Conservation (phyloP, 2,329 filamentous ascomycete species). For the Fusarium veterinarium region DNA sequence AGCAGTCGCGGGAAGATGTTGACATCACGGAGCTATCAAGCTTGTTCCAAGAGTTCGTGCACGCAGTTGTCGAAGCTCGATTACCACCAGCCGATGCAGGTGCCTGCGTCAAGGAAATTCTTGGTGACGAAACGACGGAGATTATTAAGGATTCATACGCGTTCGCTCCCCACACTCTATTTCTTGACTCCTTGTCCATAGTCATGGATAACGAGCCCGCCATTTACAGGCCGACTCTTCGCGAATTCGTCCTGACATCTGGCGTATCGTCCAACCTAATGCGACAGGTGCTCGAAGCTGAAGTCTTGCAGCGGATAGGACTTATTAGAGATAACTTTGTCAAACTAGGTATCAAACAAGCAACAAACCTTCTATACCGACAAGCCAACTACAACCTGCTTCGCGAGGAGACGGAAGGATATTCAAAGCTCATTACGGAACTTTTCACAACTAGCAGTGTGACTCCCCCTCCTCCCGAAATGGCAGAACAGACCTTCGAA, state of each 20-base stretch:
- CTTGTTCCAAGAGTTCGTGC: slow-evolving; percentile 87
- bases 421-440: slow-evolving; percentile 95
- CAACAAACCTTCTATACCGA: slow-evolving; percentile 92
- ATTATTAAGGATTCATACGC: slow-evolving; percentile 61
- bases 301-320: slow-evolving; percentile 78
- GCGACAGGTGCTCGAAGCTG: slow-evolving; percentile 84
- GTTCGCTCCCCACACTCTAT: slow-evolving; percentile 75
- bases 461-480: slow-evolving; percentile 77
- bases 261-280: slow-evolving; percentile 77
- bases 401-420: slow-evolving; percentile 95
- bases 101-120: slow-evolving; percentile 76
- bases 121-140: slow-evolving; percentile 66
- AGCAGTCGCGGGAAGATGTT: slow-evolving; percentile 72
- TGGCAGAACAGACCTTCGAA: slow-evolving; percentile 88
- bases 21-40: slow-evolving; percentile 76
- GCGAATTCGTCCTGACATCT: slow-evolving; percentile 77
- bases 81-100: slow-evolving; percentile 78
- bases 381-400: slow-evolving; percentile 97
- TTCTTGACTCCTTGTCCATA: slow-evolving; percentile 86
- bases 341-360: slow-evolving; percentile 85
- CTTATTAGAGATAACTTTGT: slow-evolving; percentile 88
- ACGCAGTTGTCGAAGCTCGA: slow-evolving; percentile 76
- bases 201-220: slow-evolving; percentile 76
- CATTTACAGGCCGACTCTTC: slow-evolving; percentile 63
- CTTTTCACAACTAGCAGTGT: slow-evolving; percentile 88